Percentiles rank a stretch among this genome's conserved stretches.
phyloP scores from a whole-genome alignment of 768 basidiomycete genomes.

The Agaricus blazei region DNA sequence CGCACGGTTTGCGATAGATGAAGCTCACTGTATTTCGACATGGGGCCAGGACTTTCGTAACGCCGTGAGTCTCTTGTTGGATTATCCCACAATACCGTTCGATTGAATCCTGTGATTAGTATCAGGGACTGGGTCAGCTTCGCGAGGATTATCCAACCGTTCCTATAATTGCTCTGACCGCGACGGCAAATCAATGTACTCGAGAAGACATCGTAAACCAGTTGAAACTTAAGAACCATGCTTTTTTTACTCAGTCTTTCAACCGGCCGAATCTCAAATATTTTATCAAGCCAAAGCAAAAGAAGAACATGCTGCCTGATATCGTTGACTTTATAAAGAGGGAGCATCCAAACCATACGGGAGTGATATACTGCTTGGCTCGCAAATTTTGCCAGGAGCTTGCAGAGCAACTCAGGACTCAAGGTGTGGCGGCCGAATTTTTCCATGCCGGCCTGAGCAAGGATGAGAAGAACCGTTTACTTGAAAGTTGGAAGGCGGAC shows the following conservation, averaged over 20 bases:
- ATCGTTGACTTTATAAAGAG: conserved; percentile 67
- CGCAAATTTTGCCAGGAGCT: conserved; percentile 76
- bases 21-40: conserved; percentile 90
- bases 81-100: neutral
- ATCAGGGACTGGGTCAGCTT: conserved; percentile 59
- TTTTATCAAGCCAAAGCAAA: conserved; percentile 41
- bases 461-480: conserved; percentile 56
- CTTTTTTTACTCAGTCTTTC: conserved; percentile 76
- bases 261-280: conserved; percentile 93
- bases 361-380: conserved; percentile 82
- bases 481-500: conserved; percentile 71
- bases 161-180: conserved; percentile 95
- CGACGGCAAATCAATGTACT: conserved; percentile 81
- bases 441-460: conserved; percentile 80
- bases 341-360: conserved; percentile 53
- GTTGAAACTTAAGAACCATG: conserved; percentile 55
- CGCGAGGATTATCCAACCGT: conserved; percentile 71
- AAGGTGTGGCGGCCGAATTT: conserved; percentile 61
- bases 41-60: conserved; percentile 95
- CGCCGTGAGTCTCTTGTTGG: conserved; percentile 43
- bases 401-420: conserved; percentile 59
- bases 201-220: conserved; percentile 73
- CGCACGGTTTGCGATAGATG: conserved; percentile 92
- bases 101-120: conserved; percentile 36
- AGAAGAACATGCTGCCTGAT: conserved; percentile 40